Percentiles rank a stretch among this genome's conserved stretches.
phyloP scores from a whole-genome alignment of 805 yeast species.

The Starmerella khaoyaiensis region DNA sequence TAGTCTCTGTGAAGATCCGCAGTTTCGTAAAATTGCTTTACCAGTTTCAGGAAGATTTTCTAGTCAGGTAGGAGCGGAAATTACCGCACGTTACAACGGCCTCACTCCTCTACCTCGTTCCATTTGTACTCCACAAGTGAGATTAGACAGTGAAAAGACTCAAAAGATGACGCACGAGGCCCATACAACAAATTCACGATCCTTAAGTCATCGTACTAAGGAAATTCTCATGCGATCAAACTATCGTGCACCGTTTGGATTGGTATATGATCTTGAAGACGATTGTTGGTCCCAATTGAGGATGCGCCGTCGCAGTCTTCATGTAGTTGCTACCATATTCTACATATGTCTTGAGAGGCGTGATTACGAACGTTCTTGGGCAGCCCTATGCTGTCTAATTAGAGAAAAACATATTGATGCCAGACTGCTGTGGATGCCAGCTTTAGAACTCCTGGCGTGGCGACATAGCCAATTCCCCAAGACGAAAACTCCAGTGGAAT shows the following conservation, averaged over 20 bases:
- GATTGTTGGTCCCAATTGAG: slow-evolving; percentile 4
- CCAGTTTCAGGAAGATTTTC: no score
- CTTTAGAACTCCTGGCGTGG: slow-evolving; percentile 17
- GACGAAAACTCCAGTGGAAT: slow-evolving; percentile 2
- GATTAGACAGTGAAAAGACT: slow-evolving; percentile 3
- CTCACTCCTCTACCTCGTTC: slow-evolving; percentile 11
- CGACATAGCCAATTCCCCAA: background rate
- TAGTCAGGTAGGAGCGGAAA: slow-evolving; percentile 1
- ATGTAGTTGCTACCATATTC: slow-evolving; percentile 9
- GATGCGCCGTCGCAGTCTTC: slow-evolving; percentile 14
- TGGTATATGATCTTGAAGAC: slow-evolving; percentile 3
- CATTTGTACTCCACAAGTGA: slow-evolving; percentile 9
- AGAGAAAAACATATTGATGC: slow-evolving; percentile 9
- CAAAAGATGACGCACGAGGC: slow-evolving; percentile 4
- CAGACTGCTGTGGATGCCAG: slow-evolving; percentile 16
- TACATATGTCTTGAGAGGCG: slow-evolving; percentile 10
- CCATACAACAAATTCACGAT: background rate
- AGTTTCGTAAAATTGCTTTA: no score
- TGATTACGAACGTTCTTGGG: slow-evolving; percentile 14
- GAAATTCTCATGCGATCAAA: slow-evolving; percentile 12
- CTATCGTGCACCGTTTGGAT: slow-evolving; percentile 8
- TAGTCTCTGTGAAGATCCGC: no score
- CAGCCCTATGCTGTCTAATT: slow-evolving; percentile 8
- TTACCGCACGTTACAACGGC: slow-evolving; percentile 5
- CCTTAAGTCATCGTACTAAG: background rate